Percentiles rank a stretch among this genome's conserved stretches.
These are phyloP conservation scores for Mucor mucedo DNA, from an alignment of 371 early-diverging fungal species.

Conservation along the genomic window DNA sequence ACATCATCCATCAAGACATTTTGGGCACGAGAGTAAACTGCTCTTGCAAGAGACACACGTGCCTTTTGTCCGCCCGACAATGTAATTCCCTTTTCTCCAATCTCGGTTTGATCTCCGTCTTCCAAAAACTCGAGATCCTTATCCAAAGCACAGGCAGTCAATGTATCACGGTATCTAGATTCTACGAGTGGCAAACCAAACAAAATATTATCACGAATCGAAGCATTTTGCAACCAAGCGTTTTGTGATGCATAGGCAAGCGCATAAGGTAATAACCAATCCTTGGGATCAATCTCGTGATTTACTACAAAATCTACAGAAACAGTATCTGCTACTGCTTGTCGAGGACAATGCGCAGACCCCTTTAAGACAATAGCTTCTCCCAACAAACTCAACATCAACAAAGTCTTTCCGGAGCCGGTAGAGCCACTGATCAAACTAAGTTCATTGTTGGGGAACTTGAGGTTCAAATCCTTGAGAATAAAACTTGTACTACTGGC, in stretches of 20 bases:
- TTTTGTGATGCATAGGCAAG: conserved; percentile 81
- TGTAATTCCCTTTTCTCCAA: conserved; percentile 89
- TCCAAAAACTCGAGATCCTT: conserved; percentile 83
- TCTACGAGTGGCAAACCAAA: conserved; percentile 76
- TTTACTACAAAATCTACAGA: background rate
- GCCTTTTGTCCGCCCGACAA: conserved; percentile 90
- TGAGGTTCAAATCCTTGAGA: conserved; percentile 46
- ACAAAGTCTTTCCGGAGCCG: conserved; percentile 69
- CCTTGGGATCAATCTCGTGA: conserved; percentile 47
- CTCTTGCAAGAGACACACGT: conserved; percentile 75
- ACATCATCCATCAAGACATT: conserved; percentile 80
- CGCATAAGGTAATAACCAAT: conserved; percentile 33
- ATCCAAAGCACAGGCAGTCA: conserved; percentile 72
- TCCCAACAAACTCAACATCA: conserved; percentile 70
- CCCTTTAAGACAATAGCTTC: conserved; percentile 26
- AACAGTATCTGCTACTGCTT: conserved; percentile 8
- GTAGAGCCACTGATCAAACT: conserved; percentile 67
- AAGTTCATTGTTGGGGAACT: conserved; percentile 60
- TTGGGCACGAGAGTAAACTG: conserved; percentile 75
- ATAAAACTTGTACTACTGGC: conserved; percentile 32
- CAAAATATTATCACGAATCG: conserved; percentile 82
- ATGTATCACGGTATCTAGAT: conserved; percentile 64
- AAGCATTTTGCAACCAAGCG: conserved; percentile 84
- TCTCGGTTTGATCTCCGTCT: conserved; percentile 86
- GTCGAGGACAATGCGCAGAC: conserved; percentile 22